Evolutionary conservation across 495 filamentous ascomycete genomes (phyloP).

Genomic region (Penicillium canescens): DNA sequence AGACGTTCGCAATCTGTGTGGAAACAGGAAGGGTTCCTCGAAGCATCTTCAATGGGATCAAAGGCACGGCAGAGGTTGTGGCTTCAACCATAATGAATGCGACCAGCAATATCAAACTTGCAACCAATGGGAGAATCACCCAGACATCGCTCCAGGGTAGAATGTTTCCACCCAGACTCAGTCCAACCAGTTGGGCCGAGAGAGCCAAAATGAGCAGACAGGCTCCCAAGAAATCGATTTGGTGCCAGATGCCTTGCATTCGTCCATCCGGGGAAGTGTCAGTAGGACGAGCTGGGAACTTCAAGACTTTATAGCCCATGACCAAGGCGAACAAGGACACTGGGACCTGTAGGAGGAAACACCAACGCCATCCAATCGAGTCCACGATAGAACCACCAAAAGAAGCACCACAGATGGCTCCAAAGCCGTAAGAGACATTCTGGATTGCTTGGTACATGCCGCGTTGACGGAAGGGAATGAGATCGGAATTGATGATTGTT

Average conservation of each 20-base stretch:
- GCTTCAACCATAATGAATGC: constrained; percentile 56
- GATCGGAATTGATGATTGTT: constrained; percentile 65
- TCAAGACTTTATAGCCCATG: constrained; percentile 54
- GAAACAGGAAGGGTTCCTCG: constrained; percentile 51
- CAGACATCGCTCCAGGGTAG: constrained; percentile 57
- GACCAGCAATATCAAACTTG: constrained; percentile 49
- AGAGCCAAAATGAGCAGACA: constrained; percentile 57
- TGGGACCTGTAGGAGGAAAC: constrained; percentile 43
- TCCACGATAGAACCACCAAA: constrained; percentile 66
- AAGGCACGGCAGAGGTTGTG: constrained; percentile 57
- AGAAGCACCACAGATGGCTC: constrained; percentile 65
- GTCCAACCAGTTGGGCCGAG: constrained; percentile 56
- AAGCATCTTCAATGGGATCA: constrained; percentile 61
- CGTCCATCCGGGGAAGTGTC: constrained; percentile 19
- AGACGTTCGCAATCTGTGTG: constrained; percentile 60
- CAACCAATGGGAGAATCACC: constrained; percentile 54
- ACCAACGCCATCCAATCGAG: constrained; percentile 70
- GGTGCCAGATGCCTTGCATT: constrained; percentile 47
- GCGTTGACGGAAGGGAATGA: constrained; percentile 62
- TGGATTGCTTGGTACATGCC: constrained; percentile 67
- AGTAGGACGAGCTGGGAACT: constrained; percentile 32
- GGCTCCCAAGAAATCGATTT: constrained; percentile 58
- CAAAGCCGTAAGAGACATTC: constrained; percentile 63
- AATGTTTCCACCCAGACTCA: constrained; percentile 64
- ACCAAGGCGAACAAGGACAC: constrained; percentile 54